Conservation (phyloP, 345 rosid genomes). For the Citrus sinensis region DNA sequence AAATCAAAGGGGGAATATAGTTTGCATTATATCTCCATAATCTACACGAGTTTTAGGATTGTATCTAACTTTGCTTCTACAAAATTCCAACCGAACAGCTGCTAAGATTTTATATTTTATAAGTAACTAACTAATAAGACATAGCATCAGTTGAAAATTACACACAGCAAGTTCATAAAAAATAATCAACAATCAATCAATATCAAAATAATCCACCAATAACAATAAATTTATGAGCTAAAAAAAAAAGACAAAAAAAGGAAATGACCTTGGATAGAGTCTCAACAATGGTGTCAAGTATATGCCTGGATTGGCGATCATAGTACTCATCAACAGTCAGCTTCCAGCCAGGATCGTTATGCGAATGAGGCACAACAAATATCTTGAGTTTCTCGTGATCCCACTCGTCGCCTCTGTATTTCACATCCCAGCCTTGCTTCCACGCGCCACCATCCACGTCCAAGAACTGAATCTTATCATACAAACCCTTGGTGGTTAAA, state of each 20-base stretch:
- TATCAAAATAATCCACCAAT: too few relatives aligned
- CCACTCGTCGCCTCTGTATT: constrained; percentile 82
- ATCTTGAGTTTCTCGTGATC: constrained; percentile 77
- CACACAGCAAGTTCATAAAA: not conserved
- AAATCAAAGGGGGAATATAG: not conserved
- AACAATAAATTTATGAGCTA: not conserved
- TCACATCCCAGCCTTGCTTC: constrained; percentile 95
- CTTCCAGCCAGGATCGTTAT: constrained; percentile 99
- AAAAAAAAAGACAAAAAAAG: not conserved
- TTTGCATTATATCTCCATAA: not conserved
- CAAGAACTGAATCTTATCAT: constrained; percentile 84
- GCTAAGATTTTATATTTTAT: not conserved
- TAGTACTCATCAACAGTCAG: constrained; percentile 96
- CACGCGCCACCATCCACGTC: constrained; percentile 89
- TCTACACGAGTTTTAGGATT: not conserved
- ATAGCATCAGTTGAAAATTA: not conserved
- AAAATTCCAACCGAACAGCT: not conserved
- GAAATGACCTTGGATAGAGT: constrained; percentile 70
- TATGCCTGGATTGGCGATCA: constrained; percentile 70
- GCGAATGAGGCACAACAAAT: constrained; percentile 94
- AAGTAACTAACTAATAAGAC: not conserved
- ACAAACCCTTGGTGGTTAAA: constrained; percentile 76
- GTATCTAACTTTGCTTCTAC: not conserved
- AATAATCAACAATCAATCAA: not conserved
- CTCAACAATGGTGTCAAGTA: constrained; percentile 82